Evolutionary conservation across 1,284 basidiomycete species (phyloP), one percentile per base, ranked within the genome.

Genomic region (Papiliotrema nemorosa): DNA sequence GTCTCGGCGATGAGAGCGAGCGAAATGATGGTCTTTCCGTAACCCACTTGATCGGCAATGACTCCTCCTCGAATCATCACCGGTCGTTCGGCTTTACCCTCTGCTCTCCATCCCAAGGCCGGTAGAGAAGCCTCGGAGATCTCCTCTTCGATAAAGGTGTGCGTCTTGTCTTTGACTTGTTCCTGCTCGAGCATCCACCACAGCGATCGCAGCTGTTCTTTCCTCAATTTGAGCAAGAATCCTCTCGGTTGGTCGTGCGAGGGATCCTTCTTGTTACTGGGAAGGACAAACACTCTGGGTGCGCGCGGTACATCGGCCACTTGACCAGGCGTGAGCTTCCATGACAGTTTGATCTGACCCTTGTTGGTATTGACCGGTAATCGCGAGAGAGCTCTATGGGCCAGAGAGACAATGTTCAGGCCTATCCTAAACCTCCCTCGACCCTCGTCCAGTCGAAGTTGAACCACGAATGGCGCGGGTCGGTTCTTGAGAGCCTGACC

Each of bases 11-110:
- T 86, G 49, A 97, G 79, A 10, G 87, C 92, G 20, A 97, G 80
- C 0, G 90, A 91, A 60, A 97, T 96, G 24, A 91, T 91, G 0
- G 92, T 97, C 77, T 97, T 97, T 29, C 92, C 92, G 67, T 97
- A 97, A 44, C 93, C 92, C 58, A 97, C 92, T 70, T 94, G 87
- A 65, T 97, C 92, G 7, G 93, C 93, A 41, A 97, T 82, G 47
- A 97, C 92, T 25, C 93, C 93, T 14, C 92, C 93, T 43, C 88
- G 81, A 22, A 96, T 77, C 54, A 77, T 79, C 47, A 90, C 81
- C 0, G 84, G 81, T 21, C 91, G 78, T 60, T 88, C 84, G 2
- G 89, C 91, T 44, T 88, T 86, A 43, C 88, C 92, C 72, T 97
- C 91, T 4, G 88, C 90, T 60, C 91, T 81, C 92, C 93, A 97